Conservation (phyloP, 768 basidiomycete species). For the Leccinum disarticulatum region DNA sequence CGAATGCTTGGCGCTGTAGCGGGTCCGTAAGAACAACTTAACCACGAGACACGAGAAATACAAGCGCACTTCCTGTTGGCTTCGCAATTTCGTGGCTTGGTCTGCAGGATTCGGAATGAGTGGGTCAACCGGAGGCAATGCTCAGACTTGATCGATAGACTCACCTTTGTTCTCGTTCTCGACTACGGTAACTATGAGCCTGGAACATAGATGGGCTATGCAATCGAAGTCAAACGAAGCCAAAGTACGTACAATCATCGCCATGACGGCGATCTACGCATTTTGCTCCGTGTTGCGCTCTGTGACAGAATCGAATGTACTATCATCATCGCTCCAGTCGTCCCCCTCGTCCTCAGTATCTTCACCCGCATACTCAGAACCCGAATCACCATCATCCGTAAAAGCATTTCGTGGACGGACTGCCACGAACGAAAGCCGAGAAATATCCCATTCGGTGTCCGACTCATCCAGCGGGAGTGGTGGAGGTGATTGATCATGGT, state of each 20-base stretch:
- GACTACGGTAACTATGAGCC: neutral
- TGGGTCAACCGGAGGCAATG: conserved; percentile 56
- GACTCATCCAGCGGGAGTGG: conserved; percentile 58
- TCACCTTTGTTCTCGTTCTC: conserved; percentile 90
- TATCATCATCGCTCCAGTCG: conserved; percentile 57
- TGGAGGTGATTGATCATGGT: conserved; percentile 54
- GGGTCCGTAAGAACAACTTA: conserved; percentile 8
- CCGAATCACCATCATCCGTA: conserved; percentile 57
- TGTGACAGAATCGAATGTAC: conserved; percentile 74
- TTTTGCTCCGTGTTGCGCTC: conserved; percentile 88
- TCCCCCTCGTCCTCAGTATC: conserved; percentile 58
- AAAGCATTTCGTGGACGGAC: conserved; percentile 63
- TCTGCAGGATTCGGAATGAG: conserved; percentile 70
- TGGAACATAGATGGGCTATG: conserved; percentile 37
- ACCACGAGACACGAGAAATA: conserved; percentile 2
- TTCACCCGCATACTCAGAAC: conserved; percentile 53
- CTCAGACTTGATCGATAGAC: conserved; percentile 19
- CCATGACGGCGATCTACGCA: conserved; percentile 64
- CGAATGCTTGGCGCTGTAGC: conserved; percentile 77
- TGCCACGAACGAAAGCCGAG: conserved; percentile 35
- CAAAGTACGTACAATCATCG: conserved; percentile 61
- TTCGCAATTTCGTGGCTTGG: conserved; percentile 72
- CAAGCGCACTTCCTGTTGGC: conserved; percentile 82
- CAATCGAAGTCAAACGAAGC: neutral
- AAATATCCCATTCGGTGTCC: conserved; percentile 42